Conservation (phyloP, 345 rosid genomes). For the Citrus cavaleriei region DNA sequence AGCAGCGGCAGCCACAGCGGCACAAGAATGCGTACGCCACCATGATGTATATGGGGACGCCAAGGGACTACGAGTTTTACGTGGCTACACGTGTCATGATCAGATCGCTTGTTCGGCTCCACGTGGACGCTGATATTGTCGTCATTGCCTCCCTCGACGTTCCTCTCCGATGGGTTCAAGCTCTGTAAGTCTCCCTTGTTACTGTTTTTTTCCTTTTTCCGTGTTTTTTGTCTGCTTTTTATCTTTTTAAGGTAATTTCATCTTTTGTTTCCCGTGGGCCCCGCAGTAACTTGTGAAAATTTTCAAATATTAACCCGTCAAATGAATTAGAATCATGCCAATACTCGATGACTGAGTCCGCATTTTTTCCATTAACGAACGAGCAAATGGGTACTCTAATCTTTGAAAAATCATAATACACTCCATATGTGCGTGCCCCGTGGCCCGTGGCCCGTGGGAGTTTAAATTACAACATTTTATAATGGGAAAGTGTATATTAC, state of each 20-base stretch:
- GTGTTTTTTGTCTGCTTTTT: background rate
- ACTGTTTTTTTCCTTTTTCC: too few relatives aligned
- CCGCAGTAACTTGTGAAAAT: background rate
- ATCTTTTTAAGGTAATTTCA: too few relatives aligned
- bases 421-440: too few relatives aligned
- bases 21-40: slow-evolving; percentile 88
- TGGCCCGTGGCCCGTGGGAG: too few relatives aligned
- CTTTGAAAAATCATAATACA: too few relatives aligned
- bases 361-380: too few relatives aligned
- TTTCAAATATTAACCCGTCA: background rate
- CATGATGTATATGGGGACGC: slow-evolving; percentile 99
- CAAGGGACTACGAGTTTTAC: slow-evolving; percentile 96
- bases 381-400: too few relatives aligned
- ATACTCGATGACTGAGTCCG: too few relatives aligned
- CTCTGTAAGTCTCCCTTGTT: slow-evolving; percentile 50
- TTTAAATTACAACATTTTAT: too few relatives aligned
- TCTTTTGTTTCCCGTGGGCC: background rate
- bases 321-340: too few relatives aligned
- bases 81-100: slow-evolving; percentile 87
- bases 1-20: slow-evolving; percentile 21
- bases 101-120: slow-evolving; percentile 63
- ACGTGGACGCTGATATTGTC: slow-evolving; percentile 87
- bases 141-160: slow-evolving; percentile 96
- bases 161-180: slow-evolving; percentile 73
- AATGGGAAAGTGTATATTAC: too few relatives aligned